A percentile compares a stretch with the other conserved stretches of the same genome.
Conservation (phyloP, 1,284 basidiomycete species). For the Serendipita sp. region DNA sequence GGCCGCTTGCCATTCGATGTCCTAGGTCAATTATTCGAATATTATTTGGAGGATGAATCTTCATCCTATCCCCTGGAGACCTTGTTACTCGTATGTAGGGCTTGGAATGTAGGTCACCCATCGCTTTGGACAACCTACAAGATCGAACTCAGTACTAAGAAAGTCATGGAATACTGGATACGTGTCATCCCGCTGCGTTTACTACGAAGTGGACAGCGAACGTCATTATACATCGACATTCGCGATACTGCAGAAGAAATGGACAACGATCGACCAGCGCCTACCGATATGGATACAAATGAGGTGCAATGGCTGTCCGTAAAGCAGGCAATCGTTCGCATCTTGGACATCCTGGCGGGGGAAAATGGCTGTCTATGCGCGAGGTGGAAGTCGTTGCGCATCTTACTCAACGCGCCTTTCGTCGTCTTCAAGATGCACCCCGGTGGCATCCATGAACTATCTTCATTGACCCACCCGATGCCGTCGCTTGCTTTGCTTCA, state of each 20-base stretch:
- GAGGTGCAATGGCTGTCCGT: background rate
- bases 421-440: too few species aligned
- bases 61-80: background rate
- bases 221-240: background rate
- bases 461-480: too few species aligned
- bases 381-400: too few species aligned
- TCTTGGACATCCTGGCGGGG: too few species aligned
- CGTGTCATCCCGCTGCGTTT: background rate
- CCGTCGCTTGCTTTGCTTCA: too few species aligned
- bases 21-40: background rate
- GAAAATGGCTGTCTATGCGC: too few species aligned
- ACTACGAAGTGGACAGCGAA: background rate
- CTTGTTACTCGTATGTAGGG: background rate
- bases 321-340: background rate
- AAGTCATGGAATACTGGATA: background rate
- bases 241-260: background rate
- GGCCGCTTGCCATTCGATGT: background rate
- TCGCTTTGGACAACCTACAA: background rate
- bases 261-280: too few species aligned
- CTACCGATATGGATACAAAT: too few species aligned
- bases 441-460: too few species aligned
- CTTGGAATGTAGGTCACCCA: background rate
- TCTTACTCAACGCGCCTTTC: too few species aligned
- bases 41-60: background rate
- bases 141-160: background rate